Evolutionary conservation across 2,329 filamentous ascomycete genomes (phyloP).

Genomic region (Colletotrichum truncatum): DNA sequence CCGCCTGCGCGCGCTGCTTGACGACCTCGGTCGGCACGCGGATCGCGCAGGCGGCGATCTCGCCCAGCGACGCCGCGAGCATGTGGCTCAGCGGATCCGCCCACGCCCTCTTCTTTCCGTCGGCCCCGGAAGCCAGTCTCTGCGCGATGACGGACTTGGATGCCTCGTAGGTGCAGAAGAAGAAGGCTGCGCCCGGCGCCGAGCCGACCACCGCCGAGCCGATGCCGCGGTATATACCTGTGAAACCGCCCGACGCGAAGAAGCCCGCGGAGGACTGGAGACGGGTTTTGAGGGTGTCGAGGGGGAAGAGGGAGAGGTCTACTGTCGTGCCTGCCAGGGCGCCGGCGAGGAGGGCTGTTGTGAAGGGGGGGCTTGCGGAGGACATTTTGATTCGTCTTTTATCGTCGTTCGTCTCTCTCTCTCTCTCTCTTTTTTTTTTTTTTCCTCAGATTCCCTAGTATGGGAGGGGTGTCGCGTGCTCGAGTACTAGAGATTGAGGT

Average conservation of each 20-base stretch:
- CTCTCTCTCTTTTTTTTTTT: too few species aligned
- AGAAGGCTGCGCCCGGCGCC: conserved; percentile 92
- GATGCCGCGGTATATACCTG: conserved; percentile 91
- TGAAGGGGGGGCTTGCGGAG: conserved; percentile 52
- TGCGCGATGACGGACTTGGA: conserved; percentile 66
- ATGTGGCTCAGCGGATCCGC: conserved; percentile 67
- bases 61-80: conserved; percentile 84
- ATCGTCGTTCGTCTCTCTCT: too few species aligned
- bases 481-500: not conserved
- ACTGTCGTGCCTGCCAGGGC: conserved; percentile 94
- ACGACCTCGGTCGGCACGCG: conserved; percentile 96
- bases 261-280: conserved; percentile 86
- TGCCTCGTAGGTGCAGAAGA: conserved; percentile 94
- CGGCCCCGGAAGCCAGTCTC: conserved; percentile 37
- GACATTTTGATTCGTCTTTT: conserved; percentile 10
- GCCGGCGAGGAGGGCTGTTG: conserved; percentile 77
- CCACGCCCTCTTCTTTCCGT: conserved; percentile 17
- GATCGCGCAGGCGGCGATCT: conserved; percentile 91
- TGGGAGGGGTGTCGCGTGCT: conserved; percentile 6
- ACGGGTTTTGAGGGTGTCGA: conserved; percentile 98
- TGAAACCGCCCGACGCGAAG: conserved; percentile 85
- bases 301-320: conserved; percentile 94
- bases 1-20: conserved; percentile 95
- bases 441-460: too few species aligned
- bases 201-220: conserved; percentile 90